Base-by-base conservation (phyloP, 257 asterid genomes). In the Fraxinus cuspidata region DNA sequence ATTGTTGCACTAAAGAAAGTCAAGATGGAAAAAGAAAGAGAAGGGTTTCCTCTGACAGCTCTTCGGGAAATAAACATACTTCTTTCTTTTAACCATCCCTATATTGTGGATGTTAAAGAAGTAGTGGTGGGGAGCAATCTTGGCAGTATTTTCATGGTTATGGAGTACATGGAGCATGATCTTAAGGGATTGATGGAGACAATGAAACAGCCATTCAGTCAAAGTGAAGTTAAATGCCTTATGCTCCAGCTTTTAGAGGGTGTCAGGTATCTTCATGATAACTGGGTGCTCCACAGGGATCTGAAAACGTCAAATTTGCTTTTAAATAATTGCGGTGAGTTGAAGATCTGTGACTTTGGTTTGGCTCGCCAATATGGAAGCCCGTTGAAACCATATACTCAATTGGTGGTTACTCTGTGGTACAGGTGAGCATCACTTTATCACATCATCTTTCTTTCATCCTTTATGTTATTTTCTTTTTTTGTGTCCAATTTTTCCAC, bases 81-180 rank as follows among this genome's bases (percentile, higher is more conserved):
- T 73, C 90, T 94, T 34, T 94, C 98, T 16, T 82, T 91, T 83
- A 89, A 87, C 86, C 96, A 94, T 77, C 90, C 92, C 11, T 94
- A 90, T 25, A 87, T 94, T 77, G 97, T 94, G 76, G 96, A 94
- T 87, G 98, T 94, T 60, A 94, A 94, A 85, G 98, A 94, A 89
- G 97, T 94, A 66, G 98, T 94, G 74, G 93, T 92, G n/a, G 97
- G 98, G 9, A 86, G 89, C 88, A 91, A 71, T 85, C 93, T 94
- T 78, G 97, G 92, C 82, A 88, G 94, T 85, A 94, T 94, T 76
- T 94, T 87, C 83, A 91, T 94, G 97, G 98, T 90, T 79, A 94
- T 94, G 98, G 98, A 94, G 87, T 94, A 94, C 87, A 94, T 94
- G 98, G 98, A 94, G 77, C 98, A 94, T 81, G 98, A 94, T 83